phyloP scores from a whole-genome alignment of 495 filamentous ascomycete genomes.

The Aspergillus nidulans region DNA sequence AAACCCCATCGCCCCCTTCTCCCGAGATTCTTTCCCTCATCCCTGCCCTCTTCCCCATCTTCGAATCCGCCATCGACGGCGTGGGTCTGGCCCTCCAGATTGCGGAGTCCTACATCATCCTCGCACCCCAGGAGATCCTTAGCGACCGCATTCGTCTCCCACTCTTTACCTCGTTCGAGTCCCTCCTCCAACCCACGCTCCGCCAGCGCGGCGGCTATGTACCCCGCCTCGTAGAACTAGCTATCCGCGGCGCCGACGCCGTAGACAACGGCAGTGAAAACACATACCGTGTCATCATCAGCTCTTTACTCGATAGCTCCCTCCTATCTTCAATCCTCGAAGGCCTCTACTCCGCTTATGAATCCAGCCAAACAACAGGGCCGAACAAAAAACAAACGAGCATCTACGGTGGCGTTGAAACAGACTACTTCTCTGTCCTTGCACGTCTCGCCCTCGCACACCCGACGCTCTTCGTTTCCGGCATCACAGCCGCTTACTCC shows the following conservation, averaged over 20 bases:
- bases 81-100: constrained; percentile 68
- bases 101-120: constrained; percentile 71
- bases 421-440: constrained; percentile 79
- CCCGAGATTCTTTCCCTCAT: constrained; percentile 63
- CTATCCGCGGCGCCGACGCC: constrained; percentile 64
- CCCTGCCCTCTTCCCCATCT: constrained; percentile 62
- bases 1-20: constrained; percentile 62
- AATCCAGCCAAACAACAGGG: constrained; percentile 70
- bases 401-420: constrained; percentile 66
- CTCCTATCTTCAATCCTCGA: constrained; percentile 64
- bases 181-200: constrained; percentile 50
- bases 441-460: constrained; percentile 71
- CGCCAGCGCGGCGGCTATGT: constrained; percentile 63
- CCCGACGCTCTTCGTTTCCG: constrained; percentile 59
- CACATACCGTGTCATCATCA: constrained; percentile 56
- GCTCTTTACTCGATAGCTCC: constrained; percentile 62
- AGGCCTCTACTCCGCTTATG: constrained; percentile 65
- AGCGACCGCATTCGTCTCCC: constrained; percentile 54
- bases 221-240: constrained; percentile 61
- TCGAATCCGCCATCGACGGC: constrained; percentile 65
- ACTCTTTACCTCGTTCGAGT: constrained; percentile 54
- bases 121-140: constrained; percentile 73
- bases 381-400: constrained; percentile 60
- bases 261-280: constrained; percentile 67
- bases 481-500: constrained; percentile 33